A percentile compares a stretch with the other conserved stretches of the same genome.
Evolutionary conservation across 2,329 filamentous ascomycete genomes (phyloP).

Genomic region (Ophiostoma sp.): DNA sequence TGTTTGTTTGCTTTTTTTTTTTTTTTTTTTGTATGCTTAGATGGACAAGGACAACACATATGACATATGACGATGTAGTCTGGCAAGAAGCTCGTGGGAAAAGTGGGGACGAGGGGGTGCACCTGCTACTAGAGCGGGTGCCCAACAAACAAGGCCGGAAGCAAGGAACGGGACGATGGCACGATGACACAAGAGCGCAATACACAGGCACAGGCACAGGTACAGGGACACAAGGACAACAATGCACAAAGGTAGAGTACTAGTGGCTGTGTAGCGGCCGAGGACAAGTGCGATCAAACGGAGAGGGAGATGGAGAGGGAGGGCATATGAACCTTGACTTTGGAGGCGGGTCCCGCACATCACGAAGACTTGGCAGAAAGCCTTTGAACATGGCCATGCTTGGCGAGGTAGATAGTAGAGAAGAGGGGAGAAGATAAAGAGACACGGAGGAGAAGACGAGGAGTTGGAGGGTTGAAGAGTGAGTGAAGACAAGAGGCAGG

Average conservation of each 20-base stretch:
- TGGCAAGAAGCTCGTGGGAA: conserved; percentile 12
- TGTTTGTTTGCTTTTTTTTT: too few relatives aligned
- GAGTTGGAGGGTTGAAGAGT: not conserved
- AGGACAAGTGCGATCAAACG: not conserved
- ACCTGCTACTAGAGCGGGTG: conserved; percentile 3
- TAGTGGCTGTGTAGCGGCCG: not conserved
- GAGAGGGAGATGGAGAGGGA: not conserved
- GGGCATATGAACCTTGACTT: conserved; percentile 31
- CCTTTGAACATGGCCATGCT: conserved; percentile 30
- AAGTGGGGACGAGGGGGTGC: conserved; percentile 12
- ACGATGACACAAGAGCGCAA: conserved; percentile 2
- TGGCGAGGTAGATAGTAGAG: not conserved
- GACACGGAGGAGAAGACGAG: conserved; percentile 3
- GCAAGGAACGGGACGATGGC: conserved; percentile 11
- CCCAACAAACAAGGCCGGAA: conserved; percentile 5
- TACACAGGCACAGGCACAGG: not conserved
- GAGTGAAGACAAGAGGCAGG: not conserved
- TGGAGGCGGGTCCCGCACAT: conserved; percentile 29
- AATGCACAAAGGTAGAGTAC: not conserved
- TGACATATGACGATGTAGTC: conserved; percentile 4
- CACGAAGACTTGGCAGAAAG: conserved; percentile 31
- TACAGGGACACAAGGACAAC: not conserved
- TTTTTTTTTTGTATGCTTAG: too few relatives aligned
- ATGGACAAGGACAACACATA: not conserved
- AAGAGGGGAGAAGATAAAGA: not conserved